Conservation (phyloP, 2,329 filamentous ascomycete genomes). For the Alternaria hordeiaustralica region DNA sequence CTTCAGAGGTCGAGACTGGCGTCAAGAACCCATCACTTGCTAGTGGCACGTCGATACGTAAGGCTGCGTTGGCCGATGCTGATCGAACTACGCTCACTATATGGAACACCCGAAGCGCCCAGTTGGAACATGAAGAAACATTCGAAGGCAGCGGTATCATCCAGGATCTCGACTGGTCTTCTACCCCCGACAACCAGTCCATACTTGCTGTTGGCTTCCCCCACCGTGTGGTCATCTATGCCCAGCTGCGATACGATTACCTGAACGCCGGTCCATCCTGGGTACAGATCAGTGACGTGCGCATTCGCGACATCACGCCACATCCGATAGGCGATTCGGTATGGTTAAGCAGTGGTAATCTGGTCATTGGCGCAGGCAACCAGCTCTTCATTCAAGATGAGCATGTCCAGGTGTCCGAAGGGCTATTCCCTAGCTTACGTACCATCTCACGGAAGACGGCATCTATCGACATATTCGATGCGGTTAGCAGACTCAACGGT, state of each 20-base stretch:
- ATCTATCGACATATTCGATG: constrained; percentile 75
- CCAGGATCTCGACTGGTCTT: constrained; percentile 91
- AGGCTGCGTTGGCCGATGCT: constrained; percentile 81
- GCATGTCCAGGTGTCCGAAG: constrained; percentile 69
- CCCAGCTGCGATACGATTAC: constrained; percentile 91
- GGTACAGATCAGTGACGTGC: constrained; percentile 83
- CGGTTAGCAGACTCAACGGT: constrained; percentile 83
- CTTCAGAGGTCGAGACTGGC: constrained; percentile 80
- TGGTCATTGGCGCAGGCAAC: constrained; percentile 89
- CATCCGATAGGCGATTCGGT: constrained; percentile 92
- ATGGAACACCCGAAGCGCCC: constrained; percentile 84
- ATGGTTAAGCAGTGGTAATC: constrained; percentile 84
- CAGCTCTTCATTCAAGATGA: constrained; percentile 87
- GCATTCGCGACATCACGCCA: constrained; percentile 79
- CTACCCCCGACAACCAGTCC: constrained; percentile 85
- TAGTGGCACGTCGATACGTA: constrained; percentile 85
- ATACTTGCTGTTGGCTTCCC: constrained; percentile 92
- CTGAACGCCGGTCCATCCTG: constrained; percentile 87
- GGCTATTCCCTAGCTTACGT: constrained; percentile 63
- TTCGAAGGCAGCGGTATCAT: constrained; percentile 78
- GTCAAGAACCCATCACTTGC: constrained; percentile 75
- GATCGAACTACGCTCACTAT: constrained; percentile 79
- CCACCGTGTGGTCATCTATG: constrained; percentile 80
- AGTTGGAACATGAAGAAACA: constrained; percentile 79
- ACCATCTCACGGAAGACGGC: constrained; percentile 57